These are phyloP conservation scores for Gymnopilus junonius DNA, from an alignment of 768 basidiomycete genomes.

Conservation along the genomic window DNA sequence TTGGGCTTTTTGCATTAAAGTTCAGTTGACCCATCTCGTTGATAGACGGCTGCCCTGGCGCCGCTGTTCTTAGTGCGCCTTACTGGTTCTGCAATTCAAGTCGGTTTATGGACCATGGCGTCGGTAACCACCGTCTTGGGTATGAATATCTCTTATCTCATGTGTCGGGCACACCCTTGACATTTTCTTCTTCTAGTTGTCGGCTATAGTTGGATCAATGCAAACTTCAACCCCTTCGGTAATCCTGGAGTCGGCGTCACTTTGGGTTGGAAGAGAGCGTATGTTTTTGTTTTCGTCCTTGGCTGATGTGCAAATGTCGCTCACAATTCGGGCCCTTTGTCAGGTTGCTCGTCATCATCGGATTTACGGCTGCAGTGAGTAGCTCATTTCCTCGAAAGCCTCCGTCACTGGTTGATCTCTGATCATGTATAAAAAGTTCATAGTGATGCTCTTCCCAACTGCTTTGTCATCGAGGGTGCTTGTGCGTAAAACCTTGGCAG, in stretches of 20 bases:
- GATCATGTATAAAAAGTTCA: slow-evolving; percentile 33
- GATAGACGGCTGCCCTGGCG: slow-evolving; percentile 37
- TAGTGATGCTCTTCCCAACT: slow-evolving; percentile 52
- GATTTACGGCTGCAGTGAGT: slow-evolving; percentile 47
- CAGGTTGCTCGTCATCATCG: slow-evolving; percentile 48
- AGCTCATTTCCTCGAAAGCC: neutral
- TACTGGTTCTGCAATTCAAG: slow-evolving; percentile 35
- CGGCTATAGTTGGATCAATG: slow-evolving; percentile 48
- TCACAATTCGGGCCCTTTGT: neutral
- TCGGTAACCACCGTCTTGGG: slow-evolving; percentile 44
- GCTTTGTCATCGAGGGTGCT: slow-evolving; percentile 45
- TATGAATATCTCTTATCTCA: slow-evolving; percentile 10
- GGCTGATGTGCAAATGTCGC: neutral
- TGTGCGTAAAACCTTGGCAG: slow-evolving; percentile 45
- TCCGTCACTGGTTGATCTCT: too few species aligned
- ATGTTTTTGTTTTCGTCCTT: slow-evolving; percentile 13
- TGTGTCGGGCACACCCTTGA: neutral
- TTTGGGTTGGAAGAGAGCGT: slow-evolving; percentile 49
- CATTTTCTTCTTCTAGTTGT: slow-evolving; percentile 31
- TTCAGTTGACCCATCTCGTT: neutral
- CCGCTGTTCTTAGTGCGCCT: slow-evolving; percentile 41
- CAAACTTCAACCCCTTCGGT: slow-evolving; percentile 30
- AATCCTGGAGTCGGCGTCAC: slow-evolving; percentile 40
- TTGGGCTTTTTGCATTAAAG: neutral
- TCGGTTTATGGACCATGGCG: slow-evolving; percentile 42